A percentile compares a stretch with the other conserved stretches of the same genome.
Conservation (phyloP, 2,329 filamentous ascomycete genomes). For the Rosellinia necatrix region DNA sequence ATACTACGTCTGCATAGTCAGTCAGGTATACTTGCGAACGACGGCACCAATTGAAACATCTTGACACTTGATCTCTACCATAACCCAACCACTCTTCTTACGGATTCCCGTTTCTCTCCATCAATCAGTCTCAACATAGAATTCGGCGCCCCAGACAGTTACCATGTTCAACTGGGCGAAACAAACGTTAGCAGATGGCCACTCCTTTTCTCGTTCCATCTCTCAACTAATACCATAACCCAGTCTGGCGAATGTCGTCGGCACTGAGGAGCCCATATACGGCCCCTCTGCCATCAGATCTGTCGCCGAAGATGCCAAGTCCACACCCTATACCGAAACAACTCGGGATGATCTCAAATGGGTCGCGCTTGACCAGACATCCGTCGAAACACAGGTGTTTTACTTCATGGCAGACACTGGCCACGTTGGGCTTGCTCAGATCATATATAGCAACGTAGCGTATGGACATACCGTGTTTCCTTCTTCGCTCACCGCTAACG, state of each 20-base stretch:
- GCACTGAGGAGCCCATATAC: conserved; percentile 96
- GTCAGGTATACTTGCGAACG: conserved; percentile 5
- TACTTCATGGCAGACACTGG: conserved; percentile 85
- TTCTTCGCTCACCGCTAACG: conserved; percentile 26
- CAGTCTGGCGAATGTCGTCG: conserved; percentile 79
- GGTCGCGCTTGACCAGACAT: conserved; percentile 79
- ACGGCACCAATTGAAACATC: not conserved
- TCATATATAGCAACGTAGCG: conserved; percentile 98
- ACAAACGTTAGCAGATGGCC: conserved; percentile 68
- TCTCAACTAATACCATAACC: conserved; percentile 34
- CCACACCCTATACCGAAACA: conserved; percentile 79
- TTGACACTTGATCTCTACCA: not conserved
- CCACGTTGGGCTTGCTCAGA: conserved; percentile 76
- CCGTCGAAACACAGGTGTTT: conserved; percentile 93
- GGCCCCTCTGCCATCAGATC: conserved; percentile 85
- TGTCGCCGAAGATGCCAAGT: conserved; percentile 79
- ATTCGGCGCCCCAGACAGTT: conserved; percentile 35
- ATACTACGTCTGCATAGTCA: conserved; percentile 20
- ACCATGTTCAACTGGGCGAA: conserved; percentile 95
- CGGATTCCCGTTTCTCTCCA: not conserved
- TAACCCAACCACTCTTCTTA: not conserved
- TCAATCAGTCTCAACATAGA: not conserved
- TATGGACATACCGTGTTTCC: conserved; percentile 52
- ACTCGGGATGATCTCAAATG: conserved; percentile 81
- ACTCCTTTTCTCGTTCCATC: conserved; percentile 28